A percentile compares a stretch with the other conserved stretches of the same genome.
Evolutionary conservation across 495 filamentous ascomycete genomes (phyloP).

Genomic region (Aspergillus leporis): DNA sequence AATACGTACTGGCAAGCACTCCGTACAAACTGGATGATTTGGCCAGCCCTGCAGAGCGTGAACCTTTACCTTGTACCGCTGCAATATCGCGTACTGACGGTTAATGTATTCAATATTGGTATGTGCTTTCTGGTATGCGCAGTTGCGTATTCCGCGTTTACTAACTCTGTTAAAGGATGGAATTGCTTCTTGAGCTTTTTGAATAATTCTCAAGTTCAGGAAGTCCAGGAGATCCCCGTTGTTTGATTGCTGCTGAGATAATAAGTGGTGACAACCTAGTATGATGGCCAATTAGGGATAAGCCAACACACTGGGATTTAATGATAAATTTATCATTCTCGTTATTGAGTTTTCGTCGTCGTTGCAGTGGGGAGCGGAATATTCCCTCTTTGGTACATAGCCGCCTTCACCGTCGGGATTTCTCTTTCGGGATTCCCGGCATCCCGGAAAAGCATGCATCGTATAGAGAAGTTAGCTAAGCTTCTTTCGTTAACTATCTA

Average conservation of each 20-base stretch:
- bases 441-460: no score
- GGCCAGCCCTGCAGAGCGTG: background rate
- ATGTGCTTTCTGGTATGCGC: background rate
- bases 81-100: background rate
- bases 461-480: no score
- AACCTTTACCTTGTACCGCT: background rate
- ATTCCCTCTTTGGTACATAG: no score
- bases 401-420: no score
- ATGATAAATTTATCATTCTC: no score
- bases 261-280: background rate
- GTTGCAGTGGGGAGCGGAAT: background rate
- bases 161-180: background rate
- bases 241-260: background rate
- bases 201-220: background rate
- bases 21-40: background rate
- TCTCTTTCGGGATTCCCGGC: no score
- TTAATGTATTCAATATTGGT: slow-evolving; percentile 4
- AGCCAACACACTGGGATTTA: no score
- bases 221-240: background rate
- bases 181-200: slow-evolving; percentile 5
- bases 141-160: background rate
- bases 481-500: no score
- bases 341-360: background rate
- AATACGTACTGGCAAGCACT: slow-evolving; percentile 1
- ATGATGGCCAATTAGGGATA: background rate